Base-by-base conservation (phyloP, 176 grass and related monocot genomes). In the Guadua angustifolia region DNA sequence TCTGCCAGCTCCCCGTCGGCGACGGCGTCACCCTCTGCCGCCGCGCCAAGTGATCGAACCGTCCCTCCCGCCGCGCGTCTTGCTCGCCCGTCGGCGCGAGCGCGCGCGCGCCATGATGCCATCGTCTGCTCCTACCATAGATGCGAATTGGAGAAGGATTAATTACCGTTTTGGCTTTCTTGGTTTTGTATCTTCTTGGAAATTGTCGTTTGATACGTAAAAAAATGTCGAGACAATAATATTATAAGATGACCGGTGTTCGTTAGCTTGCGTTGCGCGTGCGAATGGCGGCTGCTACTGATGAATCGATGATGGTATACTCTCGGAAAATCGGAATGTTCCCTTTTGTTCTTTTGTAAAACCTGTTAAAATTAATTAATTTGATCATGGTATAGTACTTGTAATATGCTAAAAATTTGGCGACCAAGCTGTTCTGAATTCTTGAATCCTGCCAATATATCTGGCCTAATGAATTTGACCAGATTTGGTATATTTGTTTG, bases 21-120 rank as follows among this genome's bases (percentile, higher is more conserved):
- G 95, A 97, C 53, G 95, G 95, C 76, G 55, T 97, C 90, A 97
- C 95, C 40, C 81, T 97, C 75, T 94, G 92, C 84, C 95, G 95
- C 79, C 87, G 88, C 73, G 78, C 63, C 71, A 89, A 97, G 86
- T 97, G 83, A 91, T 69, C 19, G 5, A 0, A 1, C 3, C 8
- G 0, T 6, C 43, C 16, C 9, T 2, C 17, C 64, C 62, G 44
- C 25, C 18, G n/a, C n/a, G n/a, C n/a, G 0, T 59, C 53, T 42
- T 24, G 56, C 9, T 24, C 39, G 74, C 53, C 15, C 11, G 51
- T 21, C 36, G 32, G 56, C 22, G 4, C n/a, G 7, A 29, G 29
- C 29, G 29, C 38, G 17, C 38, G 17, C 35, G n/a, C 5, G 6
- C 58, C 52, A 21, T 63, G 25, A 32, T 32, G 60, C 13, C 60